phyloP scores from a whole-genome alignment of 768 basidiomycete species.

The Tremella yokohamensis region DNA sequence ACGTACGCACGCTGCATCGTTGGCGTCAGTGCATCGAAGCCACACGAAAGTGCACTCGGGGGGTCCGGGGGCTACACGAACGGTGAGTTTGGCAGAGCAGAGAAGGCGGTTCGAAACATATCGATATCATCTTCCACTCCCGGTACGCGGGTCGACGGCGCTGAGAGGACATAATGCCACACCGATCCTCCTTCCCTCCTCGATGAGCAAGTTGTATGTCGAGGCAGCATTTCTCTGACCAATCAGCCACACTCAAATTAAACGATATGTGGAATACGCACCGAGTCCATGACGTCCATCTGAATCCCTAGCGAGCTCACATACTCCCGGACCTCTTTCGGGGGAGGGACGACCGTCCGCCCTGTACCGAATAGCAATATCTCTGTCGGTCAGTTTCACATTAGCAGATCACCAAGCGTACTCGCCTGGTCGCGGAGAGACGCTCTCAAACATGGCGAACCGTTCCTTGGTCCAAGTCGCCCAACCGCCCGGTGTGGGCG shows the following conservation, averaged over 20 bases:
- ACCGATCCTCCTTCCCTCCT: conserved; percentile 89
- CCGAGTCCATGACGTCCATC: conserved; percentile 83
- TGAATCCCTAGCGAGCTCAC: conserved; percentile 76
- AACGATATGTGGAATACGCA: conserved; percentile 48
- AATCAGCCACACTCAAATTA: conserved; percentile 1
- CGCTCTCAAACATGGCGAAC: conserved; percentile 75
- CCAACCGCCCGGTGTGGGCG: conserved; percentile 26
- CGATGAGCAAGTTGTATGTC: conserved; percentile 86
- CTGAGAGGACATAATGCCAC: conserved; percentile 75
- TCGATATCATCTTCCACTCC: conserved; percentile 6
- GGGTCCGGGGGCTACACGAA: too few species aligned
- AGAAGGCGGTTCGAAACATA: too few species aligned
- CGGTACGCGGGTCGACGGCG: conserved; percentile 28
- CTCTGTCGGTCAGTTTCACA: conserved; percentile 56
- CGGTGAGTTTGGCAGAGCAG: too few species aligned
- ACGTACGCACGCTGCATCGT: too few species aligned
- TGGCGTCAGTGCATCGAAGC: too few species aligned
- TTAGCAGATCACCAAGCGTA: conserved; percentile 5
- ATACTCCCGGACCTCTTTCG: conserved; percentile 63
- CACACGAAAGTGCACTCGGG: too few species aligned
- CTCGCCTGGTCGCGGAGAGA: conserved; percentile 81
- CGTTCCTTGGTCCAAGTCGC: conserved; percentile 67
- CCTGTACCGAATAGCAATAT: conserved; percentile 89
- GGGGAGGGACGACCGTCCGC: conserved; percentile 64
- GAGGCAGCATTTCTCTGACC: conserved; percentile 80